Evolutionary conservation across 2,329 filamentous ascomycete species (phyloP).

Genomic region (Bertia moriformis): DNA sequence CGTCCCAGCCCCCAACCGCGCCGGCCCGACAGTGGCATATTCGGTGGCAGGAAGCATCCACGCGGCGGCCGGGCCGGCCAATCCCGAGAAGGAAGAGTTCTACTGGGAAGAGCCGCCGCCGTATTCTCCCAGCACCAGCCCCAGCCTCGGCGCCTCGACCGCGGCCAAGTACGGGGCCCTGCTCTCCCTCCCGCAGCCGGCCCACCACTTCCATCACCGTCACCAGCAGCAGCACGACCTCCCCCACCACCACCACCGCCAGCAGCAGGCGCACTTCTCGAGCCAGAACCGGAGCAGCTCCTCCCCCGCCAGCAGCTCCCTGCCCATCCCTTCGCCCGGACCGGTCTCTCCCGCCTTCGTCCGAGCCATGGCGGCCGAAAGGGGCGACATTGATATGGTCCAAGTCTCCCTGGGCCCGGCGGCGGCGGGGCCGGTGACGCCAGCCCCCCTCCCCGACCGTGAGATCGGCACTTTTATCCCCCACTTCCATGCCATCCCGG

Average conservation of each 20-base stretch:
- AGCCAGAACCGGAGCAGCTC: too few species aligned
- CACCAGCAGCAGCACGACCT: too few species aligned
- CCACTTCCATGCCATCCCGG: slow-evolving; percentile 24
- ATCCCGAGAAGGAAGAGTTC: background rate
- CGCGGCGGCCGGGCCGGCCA: too few species aligned
- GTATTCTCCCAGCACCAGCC: background rate
- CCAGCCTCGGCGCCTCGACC: background rate
- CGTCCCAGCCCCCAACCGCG: background rate
- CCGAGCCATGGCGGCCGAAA: background rate
- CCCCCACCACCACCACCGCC: too few species aligned
- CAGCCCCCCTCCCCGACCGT: slow-evolving; percentile 22
- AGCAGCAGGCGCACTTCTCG: too few species aligned
- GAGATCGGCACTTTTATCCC: slow-evolving; percentile 28
- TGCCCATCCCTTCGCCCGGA: background rate
- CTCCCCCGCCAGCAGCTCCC: background rate
- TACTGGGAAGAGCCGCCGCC: background rate
- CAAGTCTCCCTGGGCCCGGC: too few species aligned
- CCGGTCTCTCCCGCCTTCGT: background rate
- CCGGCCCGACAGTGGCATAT: background rate
- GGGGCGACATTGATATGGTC: background rate
- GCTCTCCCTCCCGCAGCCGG: background rate
- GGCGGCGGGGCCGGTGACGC: background rate
- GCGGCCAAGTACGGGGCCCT: background rate
- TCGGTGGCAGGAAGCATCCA: background rate
- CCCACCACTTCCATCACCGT: too few species aligned